Base-by-base conservation (phyloP, 179 eudicot genomes). In the Drosera spatulata region DNA sequence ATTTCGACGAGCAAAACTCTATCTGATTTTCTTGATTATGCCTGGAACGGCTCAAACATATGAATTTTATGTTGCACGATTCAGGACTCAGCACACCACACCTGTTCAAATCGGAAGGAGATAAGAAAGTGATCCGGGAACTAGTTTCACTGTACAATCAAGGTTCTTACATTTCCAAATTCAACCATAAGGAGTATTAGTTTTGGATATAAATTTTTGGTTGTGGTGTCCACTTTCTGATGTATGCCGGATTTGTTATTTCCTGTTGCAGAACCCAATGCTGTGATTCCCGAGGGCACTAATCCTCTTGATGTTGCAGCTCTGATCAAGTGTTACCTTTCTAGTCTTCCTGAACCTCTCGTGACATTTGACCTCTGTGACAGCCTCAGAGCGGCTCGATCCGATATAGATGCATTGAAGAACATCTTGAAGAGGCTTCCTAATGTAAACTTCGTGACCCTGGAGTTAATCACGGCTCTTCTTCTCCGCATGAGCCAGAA, bases 281-380 rank as follows among this genome's bases (percentile, higher is more conserved):
- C 95, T 22, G 58, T 75, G 62, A 70, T 83, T 46, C 96, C 95
- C 1, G 98, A 88, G 64, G 82, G 82, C 61, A 50, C 80, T 59
- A 80, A 75, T 69, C 73, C 95, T 39, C 66, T 80, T 57, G 88
- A 91, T 72, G 80, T 80, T 65, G 96, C 95, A 55, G 77, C 81
- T 68, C 79, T 91, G 49, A 67, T 79, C 46, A 91, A 91, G 80
- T 91, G 96, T 66, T 91, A 88, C 75, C 82, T 91, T 70, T 91
- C 91, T 45, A 88, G 96, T 75, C 91, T 91, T 60, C 91, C 98
- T 49, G 89, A 91, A 73, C 98, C 98, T 39, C 60, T 91, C 43
- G 72, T 77, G 61, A 82, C 88, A 48, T 82, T 79, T 67, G 88
- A 83, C 62, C 80, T 82, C 9, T 82, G 82, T 67, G 78, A 80